Evolutionary conservation across 805 yeast genomes (phyloP).

Genomic region (Cyberlindnera maritima): DNA sequence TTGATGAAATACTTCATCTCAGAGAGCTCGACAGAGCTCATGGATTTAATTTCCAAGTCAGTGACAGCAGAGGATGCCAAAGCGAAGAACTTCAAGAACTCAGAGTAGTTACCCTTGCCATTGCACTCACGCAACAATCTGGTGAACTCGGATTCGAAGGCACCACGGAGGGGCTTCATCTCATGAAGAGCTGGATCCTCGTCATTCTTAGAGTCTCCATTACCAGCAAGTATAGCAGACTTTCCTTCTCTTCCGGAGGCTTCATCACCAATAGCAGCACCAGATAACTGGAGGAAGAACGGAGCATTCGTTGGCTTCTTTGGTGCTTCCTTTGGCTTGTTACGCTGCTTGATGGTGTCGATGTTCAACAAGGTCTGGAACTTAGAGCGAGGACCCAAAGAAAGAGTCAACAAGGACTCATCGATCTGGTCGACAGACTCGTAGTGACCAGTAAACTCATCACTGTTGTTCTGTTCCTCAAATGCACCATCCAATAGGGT

Average conservation of each 20-base stretch:
- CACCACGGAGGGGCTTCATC: conserved; percentile 33
- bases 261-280: conserved; percentile 68
- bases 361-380: conserved; percentile 76
- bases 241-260: conserved; percentile 44
- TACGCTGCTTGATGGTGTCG: conserved; percentile 81
- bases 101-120: conserved; percentile 35
- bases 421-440: conserved; percentile 62
- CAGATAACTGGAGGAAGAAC: conserved; percentile 72
- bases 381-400: conserved; percentile 73
- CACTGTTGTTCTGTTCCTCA: conserved; percentile 30
- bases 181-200: conserved; percentile 14
- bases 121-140: conserved; percentile 54
- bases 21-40: conserved; percentile 54
- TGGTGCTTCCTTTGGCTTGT: conserved; percentile 86
- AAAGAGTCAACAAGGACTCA: conserved; percentile 63
- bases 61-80: conserved; percentile 69
- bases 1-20: conserved; percentile 66
- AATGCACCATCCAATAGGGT: conserved; percentile 42
- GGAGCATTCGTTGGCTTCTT: conserved; percentile 79
- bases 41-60: conserved; percentile 84
- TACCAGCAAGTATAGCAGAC: conserved; percentile 18
- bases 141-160: conserved; percentile 76
- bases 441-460: conserved; percentile 36
- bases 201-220: conserved; percentile 7
- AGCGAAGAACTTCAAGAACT: conserved; percentile 54